These are phyloP conservation scores for Chytridiales sp. DNA, from an alignment of 371 early-diverging fungal genomes.

Conservation along the genomic window DNA sequence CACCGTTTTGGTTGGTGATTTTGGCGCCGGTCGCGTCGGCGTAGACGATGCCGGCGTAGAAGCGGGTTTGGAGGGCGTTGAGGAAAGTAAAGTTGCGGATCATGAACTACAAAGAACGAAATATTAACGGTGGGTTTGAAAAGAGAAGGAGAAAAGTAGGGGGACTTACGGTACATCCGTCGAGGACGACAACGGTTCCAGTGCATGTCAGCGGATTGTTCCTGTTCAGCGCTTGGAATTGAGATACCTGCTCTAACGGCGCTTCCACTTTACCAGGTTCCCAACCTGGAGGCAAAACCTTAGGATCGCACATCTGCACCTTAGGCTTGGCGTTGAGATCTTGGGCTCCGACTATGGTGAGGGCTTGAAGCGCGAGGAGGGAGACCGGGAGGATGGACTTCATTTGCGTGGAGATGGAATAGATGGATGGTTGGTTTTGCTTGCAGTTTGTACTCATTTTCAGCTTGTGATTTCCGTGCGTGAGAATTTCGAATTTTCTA, in stretches of 20 bases:
- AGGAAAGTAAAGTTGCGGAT: constrained; percentile 27
- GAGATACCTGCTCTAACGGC: constrained; percentile 21
- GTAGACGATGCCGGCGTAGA: constrained; percentile 30
- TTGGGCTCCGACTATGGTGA: too few species aligned
- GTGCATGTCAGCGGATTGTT: constrained; percentile 16
- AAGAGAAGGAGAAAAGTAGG: too few species aligned
- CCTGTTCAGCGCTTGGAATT: constrained; percentile 18
- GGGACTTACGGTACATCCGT: constrained; percentile 34
- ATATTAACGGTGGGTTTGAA: too few species aligned
- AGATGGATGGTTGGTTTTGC: too few species aligned
- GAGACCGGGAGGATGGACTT: too few species aligned
- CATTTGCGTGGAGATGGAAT: too few species aligned
- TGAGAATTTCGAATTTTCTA: too few species aligned
- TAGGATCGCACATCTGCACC: background rate
- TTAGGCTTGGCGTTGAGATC: constrained; percentile 3
- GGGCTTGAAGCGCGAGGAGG: too few species aligned
- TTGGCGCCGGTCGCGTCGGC: constrained; percentile 1
- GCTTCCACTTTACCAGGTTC: constrained; percentile 7
- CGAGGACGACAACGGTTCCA: constrained; percentile 26
- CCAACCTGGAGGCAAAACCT: constrained; percentile 9
- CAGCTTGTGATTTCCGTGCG: too few species aligned
- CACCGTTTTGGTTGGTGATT: constrained; percentile 16
- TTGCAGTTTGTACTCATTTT: too few species aligned
- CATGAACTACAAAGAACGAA: too few species aligned
- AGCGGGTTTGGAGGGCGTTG: constrained; percentile 23